Conservation (phyloP, 1,284 basidiomycete species). For the Neonothopanus nambi region DNA sequence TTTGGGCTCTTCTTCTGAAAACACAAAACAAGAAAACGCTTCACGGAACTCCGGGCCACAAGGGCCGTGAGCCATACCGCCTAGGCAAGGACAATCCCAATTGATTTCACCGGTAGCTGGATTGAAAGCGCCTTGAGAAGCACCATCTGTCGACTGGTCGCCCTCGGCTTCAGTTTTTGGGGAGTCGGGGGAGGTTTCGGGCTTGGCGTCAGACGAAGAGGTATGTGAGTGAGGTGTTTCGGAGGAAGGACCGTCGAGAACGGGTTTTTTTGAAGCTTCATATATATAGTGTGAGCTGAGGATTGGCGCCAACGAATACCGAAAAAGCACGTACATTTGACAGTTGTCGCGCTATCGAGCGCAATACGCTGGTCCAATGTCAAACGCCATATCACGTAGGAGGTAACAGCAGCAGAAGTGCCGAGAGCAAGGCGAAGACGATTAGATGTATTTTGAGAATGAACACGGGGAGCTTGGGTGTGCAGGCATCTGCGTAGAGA, state of each 20-base stretch:
- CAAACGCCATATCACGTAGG: slow-evolving; percentile 46
- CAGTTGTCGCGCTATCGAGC: slow-evolving; percentile 36
- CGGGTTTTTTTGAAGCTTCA: slow-evolving; percentile 9
- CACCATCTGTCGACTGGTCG: slow-evolving; percentile 27
- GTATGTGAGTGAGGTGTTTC: slow-evolving; percentile 6
- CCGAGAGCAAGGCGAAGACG: slow-evolving; percentile 40
- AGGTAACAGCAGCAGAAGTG: slow-evolving; percentile 44
- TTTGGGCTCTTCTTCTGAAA: slow-evolving; percentile 94
- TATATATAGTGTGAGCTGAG: neutral
- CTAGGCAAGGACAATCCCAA: slow-evolving; percentile 97
- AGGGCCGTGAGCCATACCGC: slow-evolving; percentile 97
- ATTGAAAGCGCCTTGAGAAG: slow-evolving; percentile 67
- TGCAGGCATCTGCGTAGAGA: slow-evolving; percentile 49
- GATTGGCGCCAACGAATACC: neutral
- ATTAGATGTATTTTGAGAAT: slow-evolving; percentile 22
- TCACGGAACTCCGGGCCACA: slow-evolving; percentile 94
- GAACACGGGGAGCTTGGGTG: slow-evolving; percentile 32
- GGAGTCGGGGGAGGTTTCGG: neutral
- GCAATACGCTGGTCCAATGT: slow-evolving; percentile 44
- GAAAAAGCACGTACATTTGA: slow-evolving; percentile 12
- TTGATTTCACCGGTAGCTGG: slow-evolving; percentile 97
- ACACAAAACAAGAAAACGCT: slow-evolving; percentile 97
- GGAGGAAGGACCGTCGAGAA: slow-evolving; percentile 11
- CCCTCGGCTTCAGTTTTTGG: slow-evolving; percentile 21
- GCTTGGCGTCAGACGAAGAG: neutral